Base-by-base conservation (phyloP, 345 rosid species). In the Euphorbia peplus region DNA sequence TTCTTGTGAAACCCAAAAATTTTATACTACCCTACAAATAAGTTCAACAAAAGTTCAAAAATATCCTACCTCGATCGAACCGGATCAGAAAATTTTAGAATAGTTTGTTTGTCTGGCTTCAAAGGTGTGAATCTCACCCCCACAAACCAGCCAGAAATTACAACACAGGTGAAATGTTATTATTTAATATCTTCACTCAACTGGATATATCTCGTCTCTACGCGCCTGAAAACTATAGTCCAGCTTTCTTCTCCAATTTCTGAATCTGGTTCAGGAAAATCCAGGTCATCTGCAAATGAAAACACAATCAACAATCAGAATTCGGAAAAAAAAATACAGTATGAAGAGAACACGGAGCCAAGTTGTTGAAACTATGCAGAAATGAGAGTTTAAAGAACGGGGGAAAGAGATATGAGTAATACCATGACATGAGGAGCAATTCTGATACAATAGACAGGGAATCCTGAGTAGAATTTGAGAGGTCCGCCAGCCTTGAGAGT, bases 401-500 rank as follows among this genome's bases (percentile, higher is more conserved):
- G 11, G 28, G 28, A 48, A 54, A 24, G 70, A 56, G 56, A 22
- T 66, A 67, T 37, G 22, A 18, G 25, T 95, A 53, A 21, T 53
- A 95, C 99, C 99, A 95, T 95, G 73, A 90, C 99, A 60, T 95
- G 99, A 22, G 99, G 99, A 11, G 99, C 99, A 68, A 95, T 95
- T 69, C 99, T 76, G 77, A 95, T 83, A 68, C 96, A 95, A 67
- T 91, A 95, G 16, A 95, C 93, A 0, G 99, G 99, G 85, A 95
- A 95, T 37, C 99, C 99, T 1, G 99, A 85, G 83, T 95, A 95
- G 69, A 95, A 91, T 75, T 84, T 95, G 21, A 91, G 58, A 39
- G 96, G 98, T 58, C 99, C 99, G 22, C 99, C 99, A 0, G 83
- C 19, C 82, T 88, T 95, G 29, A 95, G 80, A 37, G 99, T 95